Evolutionary conservation across 2,329 filamentous ascomycete genomes (phyloP).

Genomic region (Monosporascus sp.): DNA sequence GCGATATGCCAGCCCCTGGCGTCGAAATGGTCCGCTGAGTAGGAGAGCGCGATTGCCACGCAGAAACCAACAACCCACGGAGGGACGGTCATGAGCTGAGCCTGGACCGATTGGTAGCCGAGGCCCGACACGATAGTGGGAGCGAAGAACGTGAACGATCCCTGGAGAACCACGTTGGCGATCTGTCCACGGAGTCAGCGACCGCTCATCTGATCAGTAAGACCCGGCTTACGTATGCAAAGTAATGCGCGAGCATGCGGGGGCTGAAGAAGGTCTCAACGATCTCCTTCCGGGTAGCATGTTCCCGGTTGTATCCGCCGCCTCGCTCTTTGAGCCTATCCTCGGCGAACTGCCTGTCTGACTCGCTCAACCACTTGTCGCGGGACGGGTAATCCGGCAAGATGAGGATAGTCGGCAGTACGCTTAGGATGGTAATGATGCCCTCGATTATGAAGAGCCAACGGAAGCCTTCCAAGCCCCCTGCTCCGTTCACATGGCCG

Average conservation of each 20-base stretch:
- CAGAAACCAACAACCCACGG: conserved; percentile 23
- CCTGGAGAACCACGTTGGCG: conserved; percentile 20
- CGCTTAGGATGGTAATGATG: conserved; percentile 46
- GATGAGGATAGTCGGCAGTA: conserved; percentile 14
- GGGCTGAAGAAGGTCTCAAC: conserved; percentile 29
- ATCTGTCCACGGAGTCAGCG: conserved; percentile 10
- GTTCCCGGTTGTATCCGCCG: conserved; percentile 30
- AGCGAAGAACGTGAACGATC: conserved; percentile 45
- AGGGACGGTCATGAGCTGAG: conserved; percentile 21
- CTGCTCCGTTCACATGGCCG: conserved; percentile 48
- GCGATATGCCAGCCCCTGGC: conserved; percentile 19
- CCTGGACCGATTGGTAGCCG: conserved; percentile 21
- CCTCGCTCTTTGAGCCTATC: conserved; percentile 21
- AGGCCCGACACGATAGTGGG: conserved; percentile 45
- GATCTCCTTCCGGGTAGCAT: conserved; percentile 28
- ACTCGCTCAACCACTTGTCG: conserved; percentile 15
- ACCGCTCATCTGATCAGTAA: background rate
- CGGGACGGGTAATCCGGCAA: conserved; percentile 20
- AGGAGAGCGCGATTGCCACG: conserved; percentile 17
- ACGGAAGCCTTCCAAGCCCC: conserved; percentile 37
- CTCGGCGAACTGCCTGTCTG: conserved; percentile 15
- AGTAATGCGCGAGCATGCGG: conserved; percentile 32
- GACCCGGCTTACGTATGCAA: conserved; percentile 18
- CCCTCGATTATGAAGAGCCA: conserved; percentile 51
- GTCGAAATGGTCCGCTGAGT: conserved; percentile 18